phyloP scores from a whole-genome alignment of 2,329 filamentous ascomycete genomes.

The Leptoxyphium fumago region DNA sequence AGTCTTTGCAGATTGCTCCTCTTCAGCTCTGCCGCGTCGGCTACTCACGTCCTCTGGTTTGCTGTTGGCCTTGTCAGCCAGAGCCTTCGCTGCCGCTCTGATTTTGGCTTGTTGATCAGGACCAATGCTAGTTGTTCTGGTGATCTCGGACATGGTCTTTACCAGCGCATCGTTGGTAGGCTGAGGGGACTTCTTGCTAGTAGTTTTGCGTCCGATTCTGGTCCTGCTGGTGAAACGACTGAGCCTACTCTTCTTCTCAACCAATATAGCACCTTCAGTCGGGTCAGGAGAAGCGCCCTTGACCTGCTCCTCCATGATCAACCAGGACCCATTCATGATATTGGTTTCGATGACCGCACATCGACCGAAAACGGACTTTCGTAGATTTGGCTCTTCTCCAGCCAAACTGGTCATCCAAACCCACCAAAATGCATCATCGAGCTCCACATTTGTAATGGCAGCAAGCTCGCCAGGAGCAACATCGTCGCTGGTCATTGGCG shows the following conservation, averaged over 20 bases:
- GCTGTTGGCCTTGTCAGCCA: slow-evolving; percentile 47
- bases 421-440: slow-evolving; percentile 99
- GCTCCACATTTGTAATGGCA: slow-evolving; percentile 69
- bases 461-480: slow-evolving; percentile 88
- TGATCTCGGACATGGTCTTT: slow-evolving; percentile 33
- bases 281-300: slow-evolving; percentile 81
- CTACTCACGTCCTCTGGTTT: slow-evolving; percentile 38
- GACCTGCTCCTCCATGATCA: slow-evolving; percentile 91
- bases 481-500: slow-evolving; percentile 32
- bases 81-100: slow-evolving; percentile 72
- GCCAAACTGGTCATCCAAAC: slow-evolving; percentile 97
- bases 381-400: slow-evolving; percentile 67
- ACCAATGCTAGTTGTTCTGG: slow-evolving; percentile 71
- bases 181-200: slow-evolving; percentile 35
- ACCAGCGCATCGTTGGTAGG: slow-evolving; percentile 14
- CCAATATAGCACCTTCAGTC: slow-evolving; percentile 74
- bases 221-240: slow-evolving; percentile 71
- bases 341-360: slow-evolving; percentile 84
- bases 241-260: slow-evolving; percentile 76
- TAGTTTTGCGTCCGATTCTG: slow-evolving; percentile 52
- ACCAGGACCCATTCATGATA: slow-evolving; percentile 70
- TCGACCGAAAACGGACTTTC: slow-evolving; percentile 86
- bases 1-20: slow-evolving; percentile 53
- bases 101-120: slow-evolving; percentile 88
- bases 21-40: slow-evolving; percentile 40